Evolutionary conservation across 192 early-diverging fungal genomes (phyloP).

Genomic region (Backusella luteola): DNA sequence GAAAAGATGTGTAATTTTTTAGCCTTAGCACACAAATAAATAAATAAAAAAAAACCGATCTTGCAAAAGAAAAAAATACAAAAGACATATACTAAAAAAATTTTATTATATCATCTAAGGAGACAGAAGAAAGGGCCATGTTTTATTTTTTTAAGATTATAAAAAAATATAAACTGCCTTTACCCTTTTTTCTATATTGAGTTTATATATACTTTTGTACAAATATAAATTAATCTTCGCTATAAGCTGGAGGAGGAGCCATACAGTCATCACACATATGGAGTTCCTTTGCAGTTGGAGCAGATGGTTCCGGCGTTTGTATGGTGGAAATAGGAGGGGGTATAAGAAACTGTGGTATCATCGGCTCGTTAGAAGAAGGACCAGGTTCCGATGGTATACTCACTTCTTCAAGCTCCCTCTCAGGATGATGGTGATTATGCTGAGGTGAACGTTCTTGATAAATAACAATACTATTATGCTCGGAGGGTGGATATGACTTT

Average conservation of each 20-base stretch:
- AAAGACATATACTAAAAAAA: not conserved
- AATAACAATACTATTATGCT: not conserved
- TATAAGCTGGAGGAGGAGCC: conserved; percentile 13
- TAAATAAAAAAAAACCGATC: not conserved
- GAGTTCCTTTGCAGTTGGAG: conserved; percentile 8
- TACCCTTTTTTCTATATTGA: not conserved
- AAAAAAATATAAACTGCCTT: not conserved
- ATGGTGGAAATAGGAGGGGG: conserved; percentile 1
- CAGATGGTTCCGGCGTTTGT: conserved; percentile 11
- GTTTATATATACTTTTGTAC: not conserved
- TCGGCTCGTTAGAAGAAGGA: not conserved
- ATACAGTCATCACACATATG: conserved; percentile 12
- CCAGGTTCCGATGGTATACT: not conserved
- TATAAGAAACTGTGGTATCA: not conserved
- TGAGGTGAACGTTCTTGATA: not conserved
- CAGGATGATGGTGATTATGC: not conserved
- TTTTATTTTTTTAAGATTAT: not conserved
- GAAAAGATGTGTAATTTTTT: not conserved
- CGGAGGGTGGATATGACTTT: not conserved
- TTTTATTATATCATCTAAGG: not conserved
- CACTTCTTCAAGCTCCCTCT: not conserved
- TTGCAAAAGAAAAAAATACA: not conserved
- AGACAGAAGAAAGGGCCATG: not conserved
- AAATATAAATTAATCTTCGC: conserved; percentile 1
- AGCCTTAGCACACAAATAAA: not conserved